Percentiles rank a stretch among this genome's conserved stretches.
phyloP scores from a whole-genome alignment of 2,329 filamentous ascomycete species.

The Colletotrichum sublineola region DNA sequence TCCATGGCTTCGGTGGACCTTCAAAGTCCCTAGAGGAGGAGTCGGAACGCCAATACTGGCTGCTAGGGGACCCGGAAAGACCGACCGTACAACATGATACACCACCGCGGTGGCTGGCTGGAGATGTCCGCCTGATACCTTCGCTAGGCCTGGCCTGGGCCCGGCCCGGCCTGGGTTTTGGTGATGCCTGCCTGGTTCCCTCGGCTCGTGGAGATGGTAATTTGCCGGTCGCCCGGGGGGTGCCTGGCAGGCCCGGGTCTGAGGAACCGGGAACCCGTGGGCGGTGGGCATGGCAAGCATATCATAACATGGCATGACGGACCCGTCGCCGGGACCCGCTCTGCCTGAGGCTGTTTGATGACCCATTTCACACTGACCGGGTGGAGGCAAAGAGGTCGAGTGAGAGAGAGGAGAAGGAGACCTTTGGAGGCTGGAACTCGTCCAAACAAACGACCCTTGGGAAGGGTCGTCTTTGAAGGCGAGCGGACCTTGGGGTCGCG shows the following conservation, averaged over 20 bases:
- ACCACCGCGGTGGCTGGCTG: conserved; percentile 4
- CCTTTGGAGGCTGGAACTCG: neutral
- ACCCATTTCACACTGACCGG: neutral
- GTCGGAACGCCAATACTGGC: neutral
- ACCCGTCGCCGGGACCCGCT: neutral
- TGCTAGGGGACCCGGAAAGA: neutral
- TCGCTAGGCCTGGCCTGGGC: conserved; percentile 3
- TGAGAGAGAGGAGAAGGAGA: neutral
- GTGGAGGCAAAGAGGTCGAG: neutral
- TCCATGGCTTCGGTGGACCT: conserved; percentile 12
- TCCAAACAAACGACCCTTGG: neutral
- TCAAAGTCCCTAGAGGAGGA: neutral
- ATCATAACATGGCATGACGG: neutral
- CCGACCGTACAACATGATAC: neutral
- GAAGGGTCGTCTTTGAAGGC: neutral
- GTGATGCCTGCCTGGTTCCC: neutral
- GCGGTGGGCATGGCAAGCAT: neutral
- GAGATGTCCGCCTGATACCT: conserved; percentile 10
- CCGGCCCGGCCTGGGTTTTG: neutral
- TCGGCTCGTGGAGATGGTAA: conserved; percentile 11
- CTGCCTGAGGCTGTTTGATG: conserved; percentile 4
- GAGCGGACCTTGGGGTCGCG: conserved; percentile 18
- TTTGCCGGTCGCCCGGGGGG: conserved; percentile 8
- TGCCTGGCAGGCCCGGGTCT: conserved; percentile 1
- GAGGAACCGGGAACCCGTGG: conserved; percentile 14